These are phyloP conservation scores for Metarhizium robertsii DNA, from an alignment of 2,329 filamentous ascomycete species.

Conservation along the genomic window DNA sequence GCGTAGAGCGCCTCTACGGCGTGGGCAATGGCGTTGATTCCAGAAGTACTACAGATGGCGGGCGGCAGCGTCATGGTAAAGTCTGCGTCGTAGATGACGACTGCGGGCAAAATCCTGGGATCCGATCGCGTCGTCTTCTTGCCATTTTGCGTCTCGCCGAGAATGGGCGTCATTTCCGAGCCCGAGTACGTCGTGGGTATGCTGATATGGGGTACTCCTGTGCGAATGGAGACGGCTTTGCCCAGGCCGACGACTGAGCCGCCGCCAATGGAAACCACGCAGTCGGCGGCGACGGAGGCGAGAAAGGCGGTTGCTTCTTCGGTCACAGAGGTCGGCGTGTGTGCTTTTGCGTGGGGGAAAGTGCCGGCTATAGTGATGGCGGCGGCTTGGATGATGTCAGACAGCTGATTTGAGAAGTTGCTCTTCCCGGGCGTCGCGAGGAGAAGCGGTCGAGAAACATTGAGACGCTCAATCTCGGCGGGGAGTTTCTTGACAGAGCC, in stretches of 20 bases:
- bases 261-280: constrained; percentile 23
- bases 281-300: constrained; percentile 36
- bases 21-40: constrained; percentile 58
- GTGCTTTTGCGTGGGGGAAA: constrained; percentile 51
- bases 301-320: constrained; percentile 43
- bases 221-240: constrained; percentile 46
- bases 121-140: constrained; percentile 48
- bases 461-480: constrained; percentile 32
- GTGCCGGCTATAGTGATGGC: constrained; percentile 6
- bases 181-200: constrained; percentile 54
- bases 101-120: constrained; percentile 48
- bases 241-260: constrained; percentile 42
- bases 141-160: constrained; percentile 52
- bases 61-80: constrained; percentile 49
- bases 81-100: constrained; percentile 57
- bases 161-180: constrained; percentile 55
- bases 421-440: constrained; percentile 37
- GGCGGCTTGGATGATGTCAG: neutral
- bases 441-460: constrained; percentile 39
- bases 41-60: constrained; percentile 44
- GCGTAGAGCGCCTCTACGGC: constrained; percentile 57
- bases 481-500: constrained; percentile 42
- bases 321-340: constrained; percentile 50
- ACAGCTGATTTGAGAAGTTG: neutral
- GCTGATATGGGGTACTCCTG: constrained; percentile 39